Percentiles rank a stretch among this genome's conserved stretches.
Conservation (phyloP, 2,329 filamentous ascomycete genomes). For the Alternaria sp. region DNA sequence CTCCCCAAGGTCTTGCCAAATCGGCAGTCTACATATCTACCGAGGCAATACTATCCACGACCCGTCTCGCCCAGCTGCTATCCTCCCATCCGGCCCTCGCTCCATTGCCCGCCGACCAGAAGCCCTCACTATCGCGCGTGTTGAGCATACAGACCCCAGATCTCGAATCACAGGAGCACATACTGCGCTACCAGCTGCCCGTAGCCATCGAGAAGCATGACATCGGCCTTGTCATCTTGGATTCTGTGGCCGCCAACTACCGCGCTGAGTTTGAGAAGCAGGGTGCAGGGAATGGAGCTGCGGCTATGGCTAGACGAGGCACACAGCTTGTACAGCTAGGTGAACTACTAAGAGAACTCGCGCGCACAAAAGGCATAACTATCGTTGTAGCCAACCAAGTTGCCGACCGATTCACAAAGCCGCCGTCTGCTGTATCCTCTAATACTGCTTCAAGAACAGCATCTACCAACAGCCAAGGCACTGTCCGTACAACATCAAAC, state of each 20-base stretch:
- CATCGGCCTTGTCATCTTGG: slow-evolving; percentile 83
- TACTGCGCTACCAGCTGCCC: slow-evolving; percentile 90
- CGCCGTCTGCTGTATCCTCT: slow-evolving; percentile 29
- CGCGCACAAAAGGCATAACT: slow-evolving; percentile 76
- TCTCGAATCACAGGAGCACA: slow-evolving; percentile 94
- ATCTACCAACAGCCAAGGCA: slow-evolving; percentile 4
- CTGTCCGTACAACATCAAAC: slow-evolving; percentile 19
- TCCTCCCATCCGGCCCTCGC: slow-evolving; percentile 68
- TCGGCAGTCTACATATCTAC: slow-evolving; percentile 94
- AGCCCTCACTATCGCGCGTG: slow-evolving; percentile 76
- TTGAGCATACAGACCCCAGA: slow-evolving; percentile 85
- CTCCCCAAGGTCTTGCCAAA: slow-evolving; percentile 73
- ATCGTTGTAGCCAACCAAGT: slow-evolving; percentile 96
- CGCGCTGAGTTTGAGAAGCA: slow-evolving; percentile 83
- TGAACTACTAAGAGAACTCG: slow-evolving; percentile 76
- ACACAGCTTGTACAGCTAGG: slow-evolving; percentile 80
- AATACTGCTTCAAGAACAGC: slow-evolving; percentile 38
- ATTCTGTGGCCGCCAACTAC: slow-evolving; percentile 95
- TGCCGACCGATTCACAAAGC: slow-evolving; percentile 76
- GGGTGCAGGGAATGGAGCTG: slow-evolving; percentile 46
- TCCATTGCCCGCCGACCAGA: slow-evolving; percentile 49
- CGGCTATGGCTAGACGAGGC: slow-evolving; percentile 74
- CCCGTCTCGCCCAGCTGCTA: slow-evolving; percentile 81
- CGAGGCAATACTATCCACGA: slow-evolving; percentile 84
- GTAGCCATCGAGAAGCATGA: slow-evolving; percentile 79